phyloP scores from a whole-genome alignment of 352 stramenopile genomes.

The Phytopythium ostracodes region DNA sequence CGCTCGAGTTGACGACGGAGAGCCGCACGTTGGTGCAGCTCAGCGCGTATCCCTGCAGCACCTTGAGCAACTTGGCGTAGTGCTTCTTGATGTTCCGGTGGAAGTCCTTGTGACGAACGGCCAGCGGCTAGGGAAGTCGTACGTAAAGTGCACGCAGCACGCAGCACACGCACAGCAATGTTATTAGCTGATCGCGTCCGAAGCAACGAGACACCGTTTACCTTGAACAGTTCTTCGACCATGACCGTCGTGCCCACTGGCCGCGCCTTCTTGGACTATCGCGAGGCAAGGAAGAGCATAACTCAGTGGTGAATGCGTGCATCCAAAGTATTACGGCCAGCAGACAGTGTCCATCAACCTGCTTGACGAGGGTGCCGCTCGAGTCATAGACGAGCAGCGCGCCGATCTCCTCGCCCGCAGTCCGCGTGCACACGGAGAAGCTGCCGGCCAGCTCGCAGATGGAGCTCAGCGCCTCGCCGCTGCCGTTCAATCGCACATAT shows the following conservation, averaged over 20 bases:
- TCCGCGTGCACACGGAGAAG: slow-evolving; percentile 89
- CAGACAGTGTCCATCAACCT: slow-evolving; percentile 13
- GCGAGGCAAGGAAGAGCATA: neutral
- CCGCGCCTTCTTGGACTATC: slow-evolving; percentile 48
- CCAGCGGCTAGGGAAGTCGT: slow-evolving; percentile 48
- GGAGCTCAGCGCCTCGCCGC: slow-evolving; percentile 94
- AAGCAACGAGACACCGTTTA: neutral
- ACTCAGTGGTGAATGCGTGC: neutral
- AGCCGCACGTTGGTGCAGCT: slow-evolving; percentile 58
- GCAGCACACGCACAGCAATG: no score
- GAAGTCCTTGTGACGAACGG: slow-evolving; percentile 93
- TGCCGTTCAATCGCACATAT: slow-evolving; percentile 10
- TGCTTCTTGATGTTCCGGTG: slow-evolving; percentile 92
- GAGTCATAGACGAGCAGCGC: slow-evolving; percentile 81
- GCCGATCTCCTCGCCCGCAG: slow-evolving; percentile 63
- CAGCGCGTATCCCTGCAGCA: slow-evolving; percentile 87
- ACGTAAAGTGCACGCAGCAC: no score
- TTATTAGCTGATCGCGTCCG: no score
- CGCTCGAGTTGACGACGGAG: slow-evolving; percentile 46
- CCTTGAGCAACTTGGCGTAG: slow-evolving; percentile 88
- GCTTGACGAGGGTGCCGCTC: slow-evolving; percentile 54
- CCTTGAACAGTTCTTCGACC: slow-evolving; percentile 92
- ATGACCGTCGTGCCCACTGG: slow-evolving; percentile 91
- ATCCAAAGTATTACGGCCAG: neutral
- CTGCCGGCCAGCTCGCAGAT: slow-evolving; percentile 88